A percentile compares a stretch with the other conserved stretches of the same genome.
These are phyloP conservation scores for Geotrichum fermentans DNA, from an alignment of 1,139 yeast species.

Conservation along the genomic window DNA sequence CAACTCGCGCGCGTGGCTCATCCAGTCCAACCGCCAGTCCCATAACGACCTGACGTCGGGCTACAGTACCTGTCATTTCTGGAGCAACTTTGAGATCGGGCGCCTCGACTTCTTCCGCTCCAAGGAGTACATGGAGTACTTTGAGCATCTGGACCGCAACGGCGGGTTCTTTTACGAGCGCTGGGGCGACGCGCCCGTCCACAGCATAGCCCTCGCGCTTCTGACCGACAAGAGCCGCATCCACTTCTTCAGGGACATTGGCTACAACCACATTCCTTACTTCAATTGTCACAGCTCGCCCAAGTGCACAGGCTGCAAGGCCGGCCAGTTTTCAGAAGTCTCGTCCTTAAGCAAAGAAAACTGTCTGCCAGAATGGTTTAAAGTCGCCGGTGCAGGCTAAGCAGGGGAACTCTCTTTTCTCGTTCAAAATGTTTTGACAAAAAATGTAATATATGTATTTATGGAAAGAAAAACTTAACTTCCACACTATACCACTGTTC, in stretches of 20 bases:
- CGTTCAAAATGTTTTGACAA: no score
- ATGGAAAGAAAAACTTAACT: neutral
- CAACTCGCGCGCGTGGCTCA: slow-evolving; percentile 68
- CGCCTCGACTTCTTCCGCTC: slow-evolving; percentile 74
- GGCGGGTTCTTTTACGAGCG: slow-evolving; percentile 84
- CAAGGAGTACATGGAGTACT: slow-evolving; percentile 62
- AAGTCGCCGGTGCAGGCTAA: slow-evolving; percentile 27
- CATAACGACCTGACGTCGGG: slow-evolving; percentile 54
- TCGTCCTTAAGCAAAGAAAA: slow-evolving; percentile 54
- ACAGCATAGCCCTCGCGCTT: slow-evolving; percentile 64
- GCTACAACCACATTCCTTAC: slow-evolving; percentile 70
- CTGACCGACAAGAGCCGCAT: slow-evolving; percentile 64
- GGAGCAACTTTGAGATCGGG: slow-evolving; percentile 80
- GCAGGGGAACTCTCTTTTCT: no score
- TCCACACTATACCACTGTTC: neutral
- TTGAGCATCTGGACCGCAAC: slow-evolving; percentile 55
- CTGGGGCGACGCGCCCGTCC: slow-evolving; percentile 93
- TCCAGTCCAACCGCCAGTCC: slow-evolving; percentile 44
- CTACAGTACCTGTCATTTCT: slow-evolving; percentile 80
- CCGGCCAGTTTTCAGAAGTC: slow-evolving; percentile 46
- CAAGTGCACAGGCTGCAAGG: slow-evolving; percentile 41
- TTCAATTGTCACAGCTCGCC: slow-evolving; percentile 52
- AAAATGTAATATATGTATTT: no score
- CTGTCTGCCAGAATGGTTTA: slow-evolving; percentile 68
- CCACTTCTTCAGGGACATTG: slow-evolving; percentile 87